Evolutionary conservation across 441 rosid genomes (phyloP), one percentile per base, ranked within the genome.

Genomic region (Hura crepitans): DNA sequence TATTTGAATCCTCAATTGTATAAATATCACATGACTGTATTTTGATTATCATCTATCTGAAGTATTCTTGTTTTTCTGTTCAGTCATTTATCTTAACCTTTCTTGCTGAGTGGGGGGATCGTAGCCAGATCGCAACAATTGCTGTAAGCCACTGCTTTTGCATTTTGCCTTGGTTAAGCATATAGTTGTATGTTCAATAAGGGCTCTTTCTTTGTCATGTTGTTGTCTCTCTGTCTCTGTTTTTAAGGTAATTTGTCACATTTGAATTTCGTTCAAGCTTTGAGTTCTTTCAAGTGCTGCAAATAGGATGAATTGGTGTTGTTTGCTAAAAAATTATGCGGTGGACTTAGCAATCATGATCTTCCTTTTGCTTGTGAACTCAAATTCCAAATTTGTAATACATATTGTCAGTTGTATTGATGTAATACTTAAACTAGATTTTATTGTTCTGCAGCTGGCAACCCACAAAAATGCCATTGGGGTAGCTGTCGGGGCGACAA

Each of bases 101-200:
- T 78, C 82, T 95, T 62, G 99, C 99, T 4, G 99, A 92, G 83
- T 95, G 99, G 99, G 99, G 99, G 0, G 99, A 95, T 72, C 95
- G 98, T 61, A 95, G 98, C 85, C 99, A 95, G 84, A 95, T 95
- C 27, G 99, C 99, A 58, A 95, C 99, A 77, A 95, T 95, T 73
- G 99, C 99, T 73, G 99, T 95, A 86, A 90, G 97, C 68, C 58
- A 28, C 70, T 57, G 68, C 25, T 22, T 35, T 57, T 74, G 27
- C 25, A n/a, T 31, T 50, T 17, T 28, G 11, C 25, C 58, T 10
- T 66, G 35, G 53, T 57, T 47, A 37, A 2, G 33, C 64, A 20
- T 7, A 4, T 46, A 30, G 13, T n/a, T 45, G 18, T 23, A 27
- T 18, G 43, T 17, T 22, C 12, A 25, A 39, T 39, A 2, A 51